These are phyloP conservation scores for Phytophthora ramorum DNA, from an alignment of 352 stramenopile genomes.

Conservation along the genomic window DNA sequence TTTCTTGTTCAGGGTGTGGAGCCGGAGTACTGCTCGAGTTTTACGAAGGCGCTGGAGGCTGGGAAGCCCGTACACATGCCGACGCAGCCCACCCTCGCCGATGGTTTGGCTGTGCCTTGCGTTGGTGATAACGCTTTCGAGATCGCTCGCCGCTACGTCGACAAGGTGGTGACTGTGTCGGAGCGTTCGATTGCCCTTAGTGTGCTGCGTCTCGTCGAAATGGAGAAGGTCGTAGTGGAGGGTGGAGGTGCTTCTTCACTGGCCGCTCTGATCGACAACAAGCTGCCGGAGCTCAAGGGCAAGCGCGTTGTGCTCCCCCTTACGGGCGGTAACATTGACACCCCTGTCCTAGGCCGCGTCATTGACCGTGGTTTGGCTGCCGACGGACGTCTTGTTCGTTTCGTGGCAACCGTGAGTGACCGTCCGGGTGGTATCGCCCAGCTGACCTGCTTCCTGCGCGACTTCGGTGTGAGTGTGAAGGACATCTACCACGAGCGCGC, in stretches of 20 bases:
- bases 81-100: slow-evolving; percentile 92
- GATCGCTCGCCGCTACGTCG: slow-evolving; percentile 92
- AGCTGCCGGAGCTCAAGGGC: slow-evolving; percentile 90
- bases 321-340: slow-evolving; percentile 98
- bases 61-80: slow-evolving; percentile 89
- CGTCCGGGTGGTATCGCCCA: slow-evolving; percentile 94
- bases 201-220: slow-evolving; percentile 96
- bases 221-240: slow-evolving; percentile 98
- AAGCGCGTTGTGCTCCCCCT: slow-evolving; percentile 97
- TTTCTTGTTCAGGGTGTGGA: slow-evolving; percentile 91
- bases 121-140: slow-evolving; percentile 96
- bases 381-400: slow-evolving; percentile 96
- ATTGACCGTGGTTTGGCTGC: slow-evolving; percentile 97
- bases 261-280: slow-evolving; percentile 94
- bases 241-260: slow-evolving; percentile 94
- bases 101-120: slow-evolving; percentile 96
- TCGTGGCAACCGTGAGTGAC: slow-evolving; percentile 97
- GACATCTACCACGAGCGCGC: slow-evolving; percentile 98
- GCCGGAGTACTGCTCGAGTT: slow-evolving; percentile 94
- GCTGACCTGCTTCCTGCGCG: slow-evolving; percentile 91
- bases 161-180: slow-evolving; percentile 94
- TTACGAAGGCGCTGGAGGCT: slow-evolving; percentile 91
- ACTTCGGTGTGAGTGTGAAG: slow-evolving; percentile 94
- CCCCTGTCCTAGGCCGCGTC: slow-evolving; percentile 94
- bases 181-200: slow-evolving; percentile 97